Evolutionary conservation across 179 eudicot species (phyloP), one percentile per base, ranked within the genome.

Genomic region (Silene noctiflora): DNA sequence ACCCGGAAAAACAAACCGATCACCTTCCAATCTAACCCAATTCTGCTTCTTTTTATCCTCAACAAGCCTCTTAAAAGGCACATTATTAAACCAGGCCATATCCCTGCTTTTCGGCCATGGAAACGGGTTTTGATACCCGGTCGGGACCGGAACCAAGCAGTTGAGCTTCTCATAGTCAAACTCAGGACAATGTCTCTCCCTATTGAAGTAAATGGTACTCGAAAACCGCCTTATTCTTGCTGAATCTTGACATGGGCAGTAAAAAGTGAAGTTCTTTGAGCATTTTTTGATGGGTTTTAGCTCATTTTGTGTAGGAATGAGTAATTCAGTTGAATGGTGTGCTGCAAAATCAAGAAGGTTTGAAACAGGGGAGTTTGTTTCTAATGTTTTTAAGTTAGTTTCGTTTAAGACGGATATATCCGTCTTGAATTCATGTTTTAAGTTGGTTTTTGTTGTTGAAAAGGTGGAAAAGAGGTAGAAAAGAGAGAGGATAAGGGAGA

Each of bases 241-340:
- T 0, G 77, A 76, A 84, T 86, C 88, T 51, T 89, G 93, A 75
- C 93, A 84, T 20, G 93, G 93, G 79, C 88, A 84, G 84, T 86
- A 85, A 39, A 86, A 63, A 2, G 89, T 86, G 88, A 83, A 86
- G 81, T 87, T 89, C 3, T 24, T 5, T 5, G 88, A 77, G 79
- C 91, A 89, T 74, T 53, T n/a, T 27, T 69, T 53, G 80, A 73
- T 61, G 76, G 55, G 39, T 33, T 31, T 55, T 48, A 19, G 65
- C 13, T 80, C 76, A 21, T 31, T 62, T 63, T 19, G 56, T 14
- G 71, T 4, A 0, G 75, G 77, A 7, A 22, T 44, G 33, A 60
- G 24, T 17, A 33, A 19, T 9, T 73, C 55, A 3, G 25, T 12
- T 6, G 68, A 39, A 58, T 83, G 85, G 73, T 80, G 83, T 17